Base-by-base conservation (phyloP, 2,329 filamentous ascomycete species). In the Colletotrichum abscissum region DNA sequence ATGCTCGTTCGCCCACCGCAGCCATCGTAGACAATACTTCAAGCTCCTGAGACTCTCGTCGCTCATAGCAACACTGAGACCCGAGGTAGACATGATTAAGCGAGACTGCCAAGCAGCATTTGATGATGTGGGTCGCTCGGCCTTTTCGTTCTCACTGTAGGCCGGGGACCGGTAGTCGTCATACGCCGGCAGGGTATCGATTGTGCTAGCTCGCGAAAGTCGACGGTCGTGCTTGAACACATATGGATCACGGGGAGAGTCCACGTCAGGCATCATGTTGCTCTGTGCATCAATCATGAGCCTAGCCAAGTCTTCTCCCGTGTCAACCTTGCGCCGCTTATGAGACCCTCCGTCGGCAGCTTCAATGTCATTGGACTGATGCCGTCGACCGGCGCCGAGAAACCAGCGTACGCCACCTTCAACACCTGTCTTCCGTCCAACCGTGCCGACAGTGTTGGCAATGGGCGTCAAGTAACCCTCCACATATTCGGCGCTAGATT, bases 371-470 rank as follows among this genome's bases (percentile, higher is more conserved):
- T 85, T 82, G 5, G 83, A 83, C 56, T 84, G 84, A 54, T 89
- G 88, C 56, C 90, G 86, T 56, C 90, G 86, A 26, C 86, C 85
- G 68, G 86, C 89, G 22, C 90, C 90, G 7, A 98, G 86, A 76
- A 97, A 97, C 90, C 95, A 95, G 63, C 97, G 89, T 16, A 98
- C 89, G 69, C 95, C 93, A 68, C 92, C 92, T 80, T 98, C 95
- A 2, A 98, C 93, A 73, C 96, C 96, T 0, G 96, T 98, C 38
- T 92, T 92, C 35, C 94, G 91, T 35, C 95, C 93, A 6, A 98
- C 94, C 0, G 91, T 93, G 16, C 94, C 94, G 35, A 98, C 94
- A 0, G 94, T 97, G 79, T 94, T 97, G 65, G 94, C 94, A 65
- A 98, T 91, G 1, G 95, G 95, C 1, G 93, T 94, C 64, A 98